Percentiles rank a stretch among this genome's conserved stretches.
Conservation (phyloP, 768 basidiomycete species). For the Termitomyces sp. region DNA sequence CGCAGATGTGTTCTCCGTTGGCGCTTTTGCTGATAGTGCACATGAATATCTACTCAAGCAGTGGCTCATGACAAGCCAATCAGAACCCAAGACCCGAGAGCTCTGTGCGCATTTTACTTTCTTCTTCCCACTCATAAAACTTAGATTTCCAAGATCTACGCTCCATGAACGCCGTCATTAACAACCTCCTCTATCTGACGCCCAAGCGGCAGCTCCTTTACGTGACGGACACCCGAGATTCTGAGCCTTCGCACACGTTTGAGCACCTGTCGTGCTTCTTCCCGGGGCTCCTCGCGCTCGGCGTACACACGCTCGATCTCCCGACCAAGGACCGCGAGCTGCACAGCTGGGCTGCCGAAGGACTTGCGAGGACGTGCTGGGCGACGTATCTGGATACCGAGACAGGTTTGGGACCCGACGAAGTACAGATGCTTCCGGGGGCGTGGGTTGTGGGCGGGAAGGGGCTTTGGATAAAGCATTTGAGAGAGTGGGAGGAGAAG, state of each 20-base stretch:
- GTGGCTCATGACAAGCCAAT: slow-evolving; percentile 51
- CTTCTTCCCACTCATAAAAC: slow-evolving; percentile 25
- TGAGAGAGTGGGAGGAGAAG: slow-evolving; percentile 37
- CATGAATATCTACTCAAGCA: slow-evolving; percentile 72
- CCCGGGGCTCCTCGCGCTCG: slow-evolving; percentile 57
- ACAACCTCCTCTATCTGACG: slow-evolving; percentile 50
- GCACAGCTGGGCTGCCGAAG: slow-evolving; percentile 58
- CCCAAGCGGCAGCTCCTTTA: slow-evolving; percentile 51
- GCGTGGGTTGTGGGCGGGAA: slow-evolving; percentile 11
- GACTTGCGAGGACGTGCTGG: slow-evolving; percentile 58
- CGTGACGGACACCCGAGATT: slow-evolving; percentile 39
- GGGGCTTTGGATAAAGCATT: slow-evolving; percentile 33
- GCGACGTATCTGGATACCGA: slow-evolving; percentile 58
- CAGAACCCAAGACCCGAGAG: slow-evolving; percentile 46
- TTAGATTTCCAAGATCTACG: slow-evolving; percentile 33
- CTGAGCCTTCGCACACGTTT: slow-evolving; percentile 36
- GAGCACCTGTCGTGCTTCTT: slow-evolving; percentile 66
- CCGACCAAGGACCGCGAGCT: slow-evolving; percentile 32
- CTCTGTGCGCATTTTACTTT: slow-evolving; percentile 46
- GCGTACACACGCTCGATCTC: slow-evolving; percentile 38
- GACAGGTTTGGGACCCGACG: slow-evolving; percentile 63
- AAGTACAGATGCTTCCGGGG: slow-evolving; percentile 28
- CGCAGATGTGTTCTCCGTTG: slow-evolving; percentile 44
- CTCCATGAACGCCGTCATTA: slow-evolving; percentile 42
- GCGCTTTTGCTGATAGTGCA: slow-evolving; percentile 57